Conservation (phyloP, 1,284 basidiomycete species). For the Puccinia polysora region DNA sequence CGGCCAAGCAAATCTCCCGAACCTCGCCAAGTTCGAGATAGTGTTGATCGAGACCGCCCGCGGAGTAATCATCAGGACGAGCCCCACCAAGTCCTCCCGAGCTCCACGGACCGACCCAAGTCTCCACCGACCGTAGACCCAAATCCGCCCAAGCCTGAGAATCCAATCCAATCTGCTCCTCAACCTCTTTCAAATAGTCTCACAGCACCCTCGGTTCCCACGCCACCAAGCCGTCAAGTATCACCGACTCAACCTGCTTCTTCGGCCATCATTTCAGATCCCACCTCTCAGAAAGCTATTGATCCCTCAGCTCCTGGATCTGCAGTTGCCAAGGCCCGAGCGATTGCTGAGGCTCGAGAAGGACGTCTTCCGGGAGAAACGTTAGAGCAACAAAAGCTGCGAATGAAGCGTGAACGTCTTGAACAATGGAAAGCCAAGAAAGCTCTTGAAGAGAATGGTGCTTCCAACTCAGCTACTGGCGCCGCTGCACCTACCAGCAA, state of each 20-base stretch:
- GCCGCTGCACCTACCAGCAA: conserved; percentile 1
- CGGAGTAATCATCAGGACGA: conserved; percentile 16
- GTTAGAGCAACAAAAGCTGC: conserved; percentile 42
- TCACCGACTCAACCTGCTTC: neutral
- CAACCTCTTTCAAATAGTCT: neutral
- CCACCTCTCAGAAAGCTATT: neutral
- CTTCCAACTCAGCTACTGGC: conserved; percentile 11
- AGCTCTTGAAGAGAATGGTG: conserved; percentile 30
- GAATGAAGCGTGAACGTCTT: conserved; percentile 44
- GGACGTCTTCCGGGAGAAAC: conserved; percentile 43
- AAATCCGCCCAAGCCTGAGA: neutral
- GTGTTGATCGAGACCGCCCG: conserved; percentile 26
- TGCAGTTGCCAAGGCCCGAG: conserved; percentile 31
- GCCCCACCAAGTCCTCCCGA: neutral
- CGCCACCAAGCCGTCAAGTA: neutral
- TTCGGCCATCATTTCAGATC: neutral
- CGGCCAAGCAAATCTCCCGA: conserved; percentile 26
- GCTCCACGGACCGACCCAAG: neutral
- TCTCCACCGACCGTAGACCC: neutral
- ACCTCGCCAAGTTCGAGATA: neutral
- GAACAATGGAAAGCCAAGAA: conserved; percentile 44
- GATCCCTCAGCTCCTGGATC: conserved; percentile 35
- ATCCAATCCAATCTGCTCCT: neutral
- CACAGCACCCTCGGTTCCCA: neutral
- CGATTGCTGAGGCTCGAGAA: conserved; percentile 41